Percentiles rank a stretch among this genome's conserved stretches.
Evolutionary conservation across 2,329 filamentous ascomycete species (phyloP).

Genomic region (Cladosporium austrohemisphaericum): DNA sequence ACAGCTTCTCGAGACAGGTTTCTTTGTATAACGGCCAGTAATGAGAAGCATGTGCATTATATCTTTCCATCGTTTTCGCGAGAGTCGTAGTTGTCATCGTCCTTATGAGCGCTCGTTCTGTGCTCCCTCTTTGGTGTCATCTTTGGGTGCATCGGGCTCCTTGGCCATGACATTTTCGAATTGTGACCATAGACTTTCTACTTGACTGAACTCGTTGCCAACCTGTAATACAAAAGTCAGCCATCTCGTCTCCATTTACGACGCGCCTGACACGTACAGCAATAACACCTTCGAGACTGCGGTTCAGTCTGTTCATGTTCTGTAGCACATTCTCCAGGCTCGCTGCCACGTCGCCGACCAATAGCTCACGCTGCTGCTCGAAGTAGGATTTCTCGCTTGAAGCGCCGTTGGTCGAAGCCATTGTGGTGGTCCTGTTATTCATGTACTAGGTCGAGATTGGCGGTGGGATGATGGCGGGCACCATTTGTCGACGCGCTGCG

Average conservation of each 20-base stretch:
- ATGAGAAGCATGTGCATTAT: constrained; percentile 16
- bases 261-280: constrained; percentile 55
- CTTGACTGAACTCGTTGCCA: constrained; percentile 94
- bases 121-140: constrained; percentile 29
- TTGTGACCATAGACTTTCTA: constrained; percentile 94
- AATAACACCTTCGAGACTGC: constrained; percentile 85
- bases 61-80: neutral
- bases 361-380: constrained; percentile 68
- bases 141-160: constrained; percentile 43
- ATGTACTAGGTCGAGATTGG: neutral
- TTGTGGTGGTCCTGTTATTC: neutral
- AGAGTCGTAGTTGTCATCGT: neutral
- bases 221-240: constrained; percentile 39
- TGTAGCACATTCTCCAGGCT: constrained; percentile 84
- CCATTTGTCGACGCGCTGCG: neutral
- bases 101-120: constrained; percentile 12
- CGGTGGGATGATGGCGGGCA: neutral
- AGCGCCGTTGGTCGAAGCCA: constrained; percentile 22
- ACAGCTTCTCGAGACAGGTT: constrained; percentile 13
- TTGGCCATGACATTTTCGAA: constrained; percentile 95
- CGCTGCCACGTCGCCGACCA: constrained; percentile 69
- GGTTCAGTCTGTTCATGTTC: constrained; percentile 93
- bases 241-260: constrained; percentile 40
- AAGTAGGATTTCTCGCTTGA: constrained; percentile 60
- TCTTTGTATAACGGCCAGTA: constrained; percentile 14